Evolutionary conservation across 495 filamentous ascomycete species (phyloP), one percentile per base, ranked within the genome.

Genomic region (Amphirosellinia nigrospora): DNA sequence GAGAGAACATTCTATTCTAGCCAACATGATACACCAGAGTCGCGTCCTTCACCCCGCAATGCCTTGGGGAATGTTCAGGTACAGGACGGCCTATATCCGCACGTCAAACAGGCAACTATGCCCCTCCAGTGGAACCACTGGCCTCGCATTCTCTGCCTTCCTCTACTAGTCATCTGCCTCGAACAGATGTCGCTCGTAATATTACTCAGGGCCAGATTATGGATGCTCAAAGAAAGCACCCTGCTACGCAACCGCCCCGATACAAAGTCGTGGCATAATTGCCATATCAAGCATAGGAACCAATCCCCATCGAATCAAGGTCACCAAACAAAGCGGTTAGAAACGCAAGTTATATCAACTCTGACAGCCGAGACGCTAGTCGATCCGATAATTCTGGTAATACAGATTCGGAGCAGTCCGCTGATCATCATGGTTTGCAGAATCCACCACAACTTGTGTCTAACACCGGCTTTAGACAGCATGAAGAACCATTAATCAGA

Each of bases 1-100:
- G 91, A 95, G 75, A 94, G 96, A 72, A 94, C 93, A n/a, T 95
- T 96, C 80, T 97, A 98, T 82, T 97, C 94, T 56, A 97, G 93
- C 84, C 90, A 89, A 81, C 79, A 82, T 77, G 83, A 84, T 66
- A 86, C 85, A 0, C 85, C 86, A 43, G 80, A 84, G 48, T 79
- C 79, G 2, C 79, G 75, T 56, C 76, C 77, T 64, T 75, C 80
- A 10, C 79, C 79, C 21, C 83, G 78, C 43, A 76, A 78, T 69
- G 77, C 82, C 62, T 70, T 82, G 19, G 84, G 83, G 70, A 84
- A 86, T 67, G 76, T 82, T 58, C 77, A 81, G 67, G 76, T 82
- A 77, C 79, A 78, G 58, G 77, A 79, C 68, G 7, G 55, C 38
- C 71, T 21, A 39, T 66, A 39, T 19, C 66, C 39, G 19, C 64